Conservation (phyloP, 805 yeast genomes). For the Sugiyamaella valdiviana region DNA sequence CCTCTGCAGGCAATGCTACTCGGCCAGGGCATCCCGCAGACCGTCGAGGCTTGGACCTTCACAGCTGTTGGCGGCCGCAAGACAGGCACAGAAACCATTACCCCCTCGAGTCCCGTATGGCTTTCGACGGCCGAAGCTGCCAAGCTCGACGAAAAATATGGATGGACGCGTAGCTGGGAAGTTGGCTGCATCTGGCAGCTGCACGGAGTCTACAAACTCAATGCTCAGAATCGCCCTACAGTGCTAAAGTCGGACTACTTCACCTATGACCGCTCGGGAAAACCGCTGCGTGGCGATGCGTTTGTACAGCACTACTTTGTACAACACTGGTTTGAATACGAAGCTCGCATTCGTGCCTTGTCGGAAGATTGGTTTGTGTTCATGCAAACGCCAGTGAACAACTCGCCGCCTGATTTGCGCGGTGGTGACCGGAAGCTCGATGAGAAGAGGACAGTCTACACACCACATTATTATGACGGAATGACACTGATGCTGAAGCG, state of each 20-base stretch:
- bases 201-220: slow-evolving; percentile 64
- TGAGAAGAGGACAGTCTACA: slow-evolving; percentile 46
- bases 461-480: slow-evolving; percentile 91
- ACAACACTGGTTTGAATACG: slow-evolving; percentile 47
- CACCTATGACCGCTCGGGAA: slow-evolving; percentile 30
- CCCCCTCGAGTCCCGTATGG: slow-evolving; percentile 74
- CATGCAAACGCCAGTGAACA: slow-evolving; percentile 77
- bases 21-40: slow-evolving; percentile 68
- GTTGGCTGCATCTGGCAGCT: slow-evolving; percentile 78
- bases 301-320: slow-evolving; percentile 63
- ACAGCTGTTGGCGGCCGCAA: slow-evolving; percentile 71
- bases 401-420: slow-evolving; percentile 61
- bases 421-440: slow-evolving; percentile 29
- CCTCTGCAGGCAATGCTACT: slow-evolving; percentile 60
- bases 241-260: slow-evolving; percentile 50
- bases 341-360: slow-evolving; percentile 43
- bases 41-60: slow-evolving; percentile 62
- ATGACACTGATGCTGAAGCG: slow-evolving; percentile 81
- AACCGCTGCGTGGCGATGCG: slow-evolving; percentile 41
- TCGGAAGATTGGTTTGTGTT: slow-evolving; percentile 46
- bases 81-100: slow-evolving; percentile 46
- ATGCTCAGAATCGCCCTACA: slow-evolving; percentile 26
- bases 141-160: slow-evolving; percentile 50
- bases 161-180: slow-evolving; percentile 69
- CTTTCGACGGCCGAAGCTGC: slow-evolving; percentile 29